Base-by-base conservation (phyloP, 805 yeast species). In the Kodamaea neixiangensis region DNA sequence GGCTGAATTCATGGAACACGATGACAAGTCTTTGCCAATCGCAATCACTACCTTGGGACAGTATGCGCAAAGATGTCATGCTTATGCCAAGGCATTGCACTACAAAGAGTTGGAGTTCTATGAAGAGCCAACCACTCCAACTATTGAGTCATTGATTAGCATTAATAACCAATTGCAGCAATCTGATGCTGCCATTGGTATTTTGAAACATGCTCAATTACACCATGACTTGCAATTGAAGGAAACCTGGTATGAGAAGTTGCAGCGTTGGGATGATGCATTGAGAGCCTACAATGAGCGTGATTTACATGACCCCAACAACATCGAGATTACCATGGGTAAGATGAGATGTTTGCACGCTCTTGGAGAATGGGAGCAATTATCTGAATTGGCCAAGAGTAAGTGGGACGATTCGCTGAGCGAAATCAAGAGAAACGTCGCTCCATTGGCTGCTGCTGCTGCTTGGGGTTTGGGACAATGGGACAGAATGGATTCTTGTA, bases 221-320 rank as follows among this genome's bases (percentile, higher is more conserved):
- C 93, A 89, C 55, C 96, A 93, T 62, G 90, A 87, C 50, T 73
- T 94, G 42, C 97, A 92, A 67, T 78, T 96, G 54, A 93, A 92
- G 62, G 99, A 94, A 68, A 89, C 97, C 0, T 94, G 99, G 99
- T 94, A 89, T 62, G 99, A 94, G 66, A 94, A 93, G 64, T 73
- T 94, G 40, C 97, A 91, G 63, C 77, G 98, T 55, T 94, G 99
- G 99, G 98, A 93, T 58, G 99, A 94, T 69, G 99, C 99, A 0
- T 73, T 94, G 54, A 80, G 82, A 44, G 97, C 97, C 0, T 94
- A 94, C 65, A 85, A 86, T 57, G 89, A 85, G 59, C 79, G 97
- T 62, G 93, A 84, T 58, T 73, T 72, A 52, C 63, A 63, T 25
- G 85, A 80, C 43, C 84, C 84, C 3, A 86, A 85, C 50, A 83